These are phyloP conservation scores for Rhizopus microsporus DNA, from an alignment of 371 early-diverging fungal species.

Conservation along the genomic window DNA sequence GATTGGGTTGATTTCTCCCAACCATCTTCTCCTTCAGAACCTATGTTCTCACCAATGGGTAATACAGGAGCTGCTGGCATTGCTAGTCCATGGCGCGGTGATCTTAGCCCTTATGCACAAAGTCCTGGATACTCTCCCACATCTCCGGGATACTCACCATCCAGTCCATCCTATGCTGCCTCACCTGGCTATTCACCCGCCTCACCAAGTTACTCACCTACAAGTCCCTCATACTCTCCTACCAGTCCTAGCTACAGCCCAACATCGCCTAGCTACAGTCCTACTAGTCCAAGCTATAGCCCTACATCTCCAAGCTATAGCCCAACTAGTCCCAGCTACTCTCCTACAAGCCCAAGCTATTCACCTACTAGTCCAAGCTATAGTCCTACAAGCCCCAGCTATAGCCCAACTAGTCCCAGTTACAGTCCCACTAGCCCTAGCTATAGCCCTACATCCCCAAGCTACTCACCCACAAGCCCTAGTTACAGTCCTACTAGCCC, in stretches of 20 bases:
- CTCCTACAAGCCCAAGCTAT: conserved; percentile 76
- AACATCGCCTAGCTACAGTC: conserved; percentile 67
- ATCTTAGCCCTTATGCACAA: conserved; percentile 53
- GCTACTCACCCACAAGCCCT: conserved; percentile 70
- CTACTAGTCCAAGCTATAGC: conserved; percentile 67
- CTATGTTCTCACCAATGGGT: conserved; percentile 70
- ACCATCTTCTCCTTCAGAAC: conserved; percentile 58
- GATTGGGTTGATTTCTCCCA: conserved; percentile 61
- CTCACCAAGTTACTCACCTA: conserved; percentile 70
- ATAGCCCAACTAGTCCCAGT: conserved; percentile 55
- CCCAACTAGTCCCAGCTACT: conserved; percentile 74
- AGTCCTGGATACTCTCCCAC: conserved; percentile 79
- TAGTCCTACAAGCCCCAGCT: conserved; percentile 66
- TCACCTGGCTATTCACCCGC: conserved; percentile 78
- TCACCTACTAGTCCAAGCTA: conserved; percentile 79
- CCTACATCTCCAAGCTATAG: conserved; percentile 83
- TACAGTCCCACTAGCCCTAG: conserved; percentile 64
- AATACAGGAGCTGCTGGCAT: conserved; percentile 51
- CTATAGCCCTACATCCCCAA: conserved; percentile 72
- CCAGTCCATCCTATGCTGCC: conserved; percentile 69
- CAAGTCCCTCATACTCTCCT: conserved; percentile 64
- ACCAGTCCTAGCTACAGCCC: conserved; percentile 64
- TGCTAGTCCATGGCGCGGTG: conserved; percentile 57
- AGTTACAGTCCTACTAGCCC: conserved; percentile 70
- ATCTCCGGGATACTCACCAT: conserved; percentile 74